Percentiles rank a stretch among this genome's conserved stretches.
Conservation (phyloP, 495 filamentous ascomycete species). For the Neurospora pannonica region DNA sequence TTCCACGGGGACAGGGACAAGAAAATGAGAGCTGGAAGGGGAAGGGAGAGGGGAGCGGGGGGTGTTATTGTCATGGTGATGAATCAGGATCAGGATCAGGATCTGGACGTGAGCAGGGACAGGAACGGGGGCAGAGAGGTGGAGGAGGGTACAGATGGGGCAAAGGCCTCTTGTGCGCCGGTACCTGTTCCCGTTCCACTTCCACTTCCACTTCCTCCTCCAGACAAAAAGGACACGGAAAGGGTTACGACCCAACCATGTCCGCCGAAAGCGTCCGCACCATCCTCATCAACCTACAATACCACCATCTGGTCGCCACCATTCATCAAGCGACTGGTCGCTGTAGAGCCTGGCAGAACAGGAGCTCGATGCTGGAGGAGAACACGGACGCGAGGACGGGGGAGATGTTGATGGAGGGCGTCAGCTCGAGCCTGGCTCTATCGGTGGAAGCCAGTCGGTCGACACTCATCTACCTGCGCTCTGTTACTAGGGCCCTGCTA, state of each 20-base stretch:
- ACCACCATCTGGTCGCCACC: constrained; percentile 41
- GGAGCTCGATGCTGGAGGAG: background rate
- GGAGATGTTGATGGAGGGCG: constrained; percentile 27
- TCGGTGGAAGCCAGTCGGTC: constrained; percentile 45
- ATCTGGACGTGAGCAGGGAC: background rate
- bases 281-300: constrained; percentile 40
- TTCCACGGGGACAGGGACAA: background rate
- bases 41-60: too few species aligned
- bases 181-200: too few species aligned
- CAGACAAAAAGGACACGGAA: background rate
- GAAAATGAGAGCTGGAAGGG: background rate
- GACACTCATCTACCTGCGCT: constrained; percentile 36
- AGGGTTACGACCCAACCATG: background rate
- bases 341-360: constrained; percentile 25
- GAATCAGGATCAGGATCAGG: background rate
- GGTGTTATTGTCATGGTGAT: background rate
- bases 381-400: constrained; percentile 7
- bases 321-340: constrained; percentile 44
- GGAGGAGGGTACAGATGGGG: too few species aligned
- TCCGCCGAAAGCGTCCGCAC: constrained; percentile 26
- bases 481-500: constrained; percentile 30
- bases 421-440: constrained; percentile 39
- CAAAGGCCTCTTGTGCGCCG: too few species aligned
- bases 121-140: too few species aligned
- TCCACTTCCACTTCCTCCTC: too few species aligned